phyloP scores from a whole-genome alignment of 768 basidiomycete species.

The Suillus americanus region DNA sequence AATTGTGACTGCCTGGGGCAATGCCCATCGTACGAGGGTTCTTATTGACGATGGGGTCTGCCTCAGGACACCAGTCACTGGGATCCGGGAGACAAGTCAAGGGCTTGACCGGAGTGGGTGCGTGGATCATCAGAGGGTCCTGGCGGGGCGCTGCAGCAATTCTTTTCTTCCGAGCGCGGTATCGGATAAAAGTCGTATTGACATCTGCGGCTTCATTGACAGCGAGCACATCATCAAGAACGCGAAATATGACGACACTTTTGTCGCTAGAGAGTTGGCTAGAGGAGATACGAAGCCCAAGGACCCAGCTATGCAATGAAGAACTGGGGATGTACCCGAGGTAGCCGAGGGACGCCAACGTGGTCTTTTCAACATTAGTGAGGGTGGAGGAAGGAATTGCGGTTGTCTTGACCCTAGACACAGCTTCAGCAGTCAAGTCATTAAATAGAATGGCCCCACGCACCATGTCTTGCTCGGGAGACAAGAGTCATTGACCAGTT shows the following conservation, averaged over 20 bases:
- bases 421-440: not conserved
- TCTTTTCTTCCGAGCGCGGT: not conserved
- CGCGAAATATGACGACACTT: not conserved
- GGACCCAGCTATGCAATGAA: conserved; percentile 15
- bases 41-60: conserved; percentile 31
- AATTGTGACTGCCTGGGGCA: conserved; percentile 26
- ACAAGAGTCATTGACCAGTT: conserved; percentile 31
- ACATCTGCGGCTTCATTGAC: too few species aligned
- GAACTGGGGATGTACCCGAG: conserved; percentile 12
- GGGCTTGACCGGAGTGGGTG: conserved; percentile 16
- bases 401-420: conserved; percentile 21
- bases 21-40: conserved; percentile 26
- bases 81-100: conserved; percentile 13
- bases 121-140: conserved; percentile 10
- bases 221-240: conserved; percentile 4
- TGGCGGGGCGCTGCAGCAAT: not conserved
- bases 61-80: conserved; percentile 29
- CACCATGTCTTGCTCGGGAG: conserved; percentile 33
- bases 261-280: not conserved
- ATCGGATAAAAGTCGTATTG: not conserved
- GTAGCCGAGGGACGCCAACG: conserved; percentile 12
- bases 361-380: conserved; percentile 23
- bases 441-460: not conserved
- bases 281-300: not conserved
- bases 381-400: conserved; percentile 22